Evolutionary conservation across 345 rosid genomes (phyloP).

Genomic region (Chamaenerion angustifolium): DNA sequence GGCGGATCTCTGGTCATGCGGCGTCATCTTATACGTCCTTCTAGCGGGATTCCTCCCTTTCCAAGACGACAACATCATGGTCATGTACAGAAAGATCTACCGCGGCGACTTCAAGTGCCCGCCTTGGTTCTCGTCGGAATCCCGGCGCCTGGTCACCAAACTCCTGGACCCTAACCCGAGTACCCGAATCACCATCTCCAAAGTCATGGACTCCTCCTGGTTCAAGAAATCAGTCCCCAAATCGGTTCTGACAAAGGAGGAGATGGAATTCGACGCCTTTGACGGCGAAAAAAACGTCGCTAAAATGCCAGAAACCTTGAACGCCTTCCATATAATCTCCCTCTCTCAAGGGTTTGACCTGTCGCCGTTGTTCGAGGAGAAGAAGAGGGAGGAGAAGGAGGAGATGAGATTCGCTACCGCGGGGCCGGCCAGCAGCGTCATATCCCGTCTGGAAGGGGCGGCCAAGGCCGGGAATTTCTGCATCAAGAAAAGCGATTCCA

Average conservation of each 20-base stretch:
- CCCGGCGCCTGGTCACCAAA: constrained; percentile 50
- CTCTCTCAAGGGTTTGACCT: constrained; percentile 79
- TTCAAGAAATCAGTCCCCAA: constrained; percentile 46
- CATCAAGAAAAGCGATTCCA: constrained; percentile 60
- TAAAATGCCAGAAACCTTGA: constrained; percentile 43
- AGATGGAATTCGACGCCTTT: constrained; percentile 14
- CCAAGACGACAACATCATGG: constrained; percentile 19
- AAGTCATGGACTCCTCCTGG: constrained; percentile 67
- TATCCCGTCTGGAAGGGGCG: constrained; percentile 65
- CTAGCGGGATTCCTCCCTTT: constrained; percentile 25
- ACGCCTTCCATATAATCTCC: constrained; percentile 82
- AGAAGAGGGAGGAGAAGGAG: constrained; percentile 62
- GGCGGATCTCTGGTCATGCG: constrained; percentile 27
- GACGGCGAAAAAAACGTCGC: constrained; percentile 11
- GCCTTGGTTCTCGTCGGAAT: constrained; percentile 17
- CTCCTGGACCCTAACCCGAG: constrained; percentile 76
- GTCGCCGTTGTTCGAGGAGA: constrained; percentile 77
- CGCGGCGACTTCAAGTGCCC: constrained; percentile 19
- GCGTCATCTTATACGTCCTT: constrained; percentile 16
- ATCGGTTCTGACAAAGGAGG: constrained; percentile 11
- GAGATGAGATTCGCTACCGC: constrained; percentile 80
- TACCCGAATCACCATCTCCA: constrained; percentile 32
- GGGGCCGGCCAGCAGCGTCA: constrained; percentile 72
- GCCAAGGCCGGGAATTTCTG: constrained; percentile 48
- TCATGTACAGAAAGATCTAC: constrained; percentile 17